Base-by-base conservation (phyloP, 305 asterid species). In the Rubia peregrina region DNA sequence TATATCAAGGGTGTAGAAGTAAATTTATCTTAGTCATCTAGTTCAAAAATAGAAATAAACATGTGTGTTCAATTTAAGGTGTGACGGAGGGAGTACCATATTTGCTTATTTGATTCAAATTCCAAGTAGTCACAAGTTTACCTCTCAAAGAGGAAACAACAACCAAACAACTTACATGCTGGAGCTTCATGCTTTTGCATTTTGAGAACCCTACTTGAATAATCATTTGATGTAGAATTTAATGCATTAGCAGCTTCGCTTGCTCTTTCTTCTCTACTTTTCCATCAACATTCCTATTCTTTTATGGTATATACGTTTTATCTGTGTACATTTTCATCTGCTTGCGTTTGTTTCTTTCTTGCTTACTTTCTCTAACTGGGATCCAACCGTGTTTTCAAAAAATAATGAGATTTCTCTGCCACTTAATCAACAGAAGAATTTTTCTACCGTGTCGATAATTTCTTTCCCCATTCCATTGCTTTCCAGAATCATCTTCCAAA, bases 401-500 rank as follows among this genome's bases (percentile, higher is more conserved):
- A 88, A 88, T 71, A 90, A 75, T 44, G 98, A 96, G 83, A 96
- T 88, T 78, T 88, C 98, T 64, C 77, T 83, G 66, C 98, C 98
- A 79, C 98, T 88, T 73, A 92, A 85, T 76, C 88, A 88, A 84
- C 96, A 90, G 79, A 88, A 92, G 42, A 92, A 94, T 75, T 76
- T 85, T 80, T 90, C 98, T 33, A 92, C 95, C 5, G 93, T 92
- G 75, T 85, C 94, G 65, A 74, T 83, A 53, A 92, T 85, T 81
- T 92, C 95, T 84, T 89, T 92, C 56, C 98, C 98, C 71, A 92
- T 68, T 64, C 98, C 92, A 74, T 88, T 82, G 65, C 87, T 87
- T 77, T 92, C 98, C 84, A 92, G 81, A 74, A 92, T 90, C 74
- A 92, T 81, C 73, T 90, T 96, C 98, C 96, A 92, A 21, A 87